Conservation (phyloP, 106 monocot species). For the Allium cepa region DNA sequence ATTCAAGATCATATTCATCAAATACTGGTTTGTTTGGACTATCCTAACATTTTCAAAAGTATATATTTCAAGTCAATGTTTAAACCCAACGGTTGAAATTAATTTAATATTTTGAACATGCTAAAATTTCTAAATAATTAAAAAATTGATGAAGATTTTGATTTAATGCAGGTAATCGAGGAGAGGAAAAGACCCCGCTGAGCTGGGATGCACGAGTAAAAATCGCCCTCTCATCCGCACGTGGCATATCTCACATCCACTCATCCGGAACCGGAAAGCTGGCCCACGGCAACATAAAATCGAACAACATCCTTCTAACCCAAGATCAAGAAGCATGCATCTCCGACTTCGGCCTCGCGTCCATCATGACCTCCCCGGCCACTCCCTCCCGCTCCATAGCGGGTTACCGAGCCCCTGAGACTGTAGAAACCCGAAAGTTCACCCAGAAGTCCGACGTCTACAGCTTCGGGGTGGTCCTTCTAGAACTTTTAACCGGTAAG, state of each 20-base stretch:
- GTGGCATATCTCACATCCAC: slow-evolving; percentile 49
- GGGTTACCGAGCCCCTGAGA: slow-evolving; percentile 77
- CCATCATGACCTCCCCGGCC: slow-evolving; percentile 37
- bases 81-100: not conserved
- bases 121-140: not conserved
- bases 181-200: slow-evolving; percentile 19
- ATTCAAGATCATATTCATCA: too few relatives aligned
- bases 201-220: slow-evolving; percentile 55
- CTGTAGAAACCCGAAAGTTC: slow-evolving; percentile 36
- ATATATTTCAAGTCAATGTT: not conserved
- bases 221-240: slow-evolving; percentile 40
- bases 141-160: not conserved
- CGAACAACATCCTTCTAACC: slow-evolving; percentile 41
- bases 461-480: slow-evolving; percentile 79
- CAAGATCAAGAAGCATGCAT: slow-evolving; percentile 34
- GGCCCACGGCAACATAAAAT: slow-evolving; percentile 60
- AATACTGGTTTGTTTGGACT: too few relatives aligned
- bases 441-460: slow-evolving; percentile 84
- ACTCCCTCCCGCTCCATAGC: slow-evolving; percentile 21
- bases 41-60: too few relatives aligned
- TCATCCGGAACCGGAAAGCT: slow-evolving; percentile 32
- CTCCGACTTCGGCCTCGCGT: slow-evolving; percentile 51
- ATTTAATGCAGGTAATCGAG: slow-evolving; percentile 29
- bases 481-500: slow-evolving; percentile 85
- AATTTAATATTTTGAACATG: not conserved